Percentiles rank a stretch among this genome's conserved stretches.
Conservation (phyloP, 1,139 yeast species). For the Candida sanyaensis region DNA sequence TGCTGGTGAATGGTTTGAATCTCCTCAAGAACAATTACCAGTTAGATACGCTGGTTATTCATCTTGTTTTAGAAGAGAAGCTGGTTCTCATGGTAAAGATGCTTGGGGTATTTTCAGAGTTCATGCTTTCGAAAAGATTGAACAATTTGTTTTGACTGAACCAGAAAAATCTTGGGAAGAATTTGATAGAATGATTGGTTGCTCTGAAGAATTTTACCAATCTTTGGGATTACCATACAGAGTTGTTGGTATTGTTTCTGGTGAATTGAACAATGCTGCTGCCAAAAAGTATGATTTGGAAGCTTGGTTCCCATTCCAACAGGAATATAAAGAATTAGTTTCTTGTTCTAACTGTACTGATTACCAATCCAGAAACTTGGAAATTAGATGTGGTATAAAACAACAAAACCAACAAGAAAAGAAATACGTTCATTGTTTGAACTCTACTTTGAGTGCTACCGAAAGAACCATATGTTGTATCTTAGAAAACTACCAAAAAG, state of each 20-base stretch:
- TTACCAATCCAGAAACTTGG: slow-evolving; percentile 97
- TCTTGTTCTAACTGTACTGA: slow-evolving; percentile 99
- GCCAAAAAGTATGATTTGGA: slow-evolving; percentile 98
- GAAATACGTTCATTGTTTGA: slow-evolving; percentile 97
- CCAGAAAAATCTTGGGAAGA: slow-evolving; percentile 98
- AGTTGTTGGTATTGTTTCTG: slow-evolving; percentile 97
- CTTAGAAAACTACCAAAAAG: slow-evolving; percentile 96
- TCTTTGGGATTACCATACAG: slow-evolving; percentile 92
- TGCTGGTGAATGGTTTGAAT: slow-evolving; percentile 98
- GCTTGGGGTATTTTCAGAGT: slow-evolving; percentile 99
- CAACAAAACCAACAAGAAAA: slow-evolving; percentile 93
- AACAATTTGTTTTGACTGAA: slow-evolving; percentile 93
- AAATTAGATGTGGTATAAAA: slow-evolving; percentile 98
- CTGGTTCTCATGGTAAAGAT: slow-evolving; percentile 99
- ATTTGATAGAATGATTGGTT: slow-evolving; percentile 90
- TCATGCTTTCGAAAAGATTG: slow-evolving; percentile 97
- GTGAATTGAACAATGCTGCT: slow-evolving; percentile 98
- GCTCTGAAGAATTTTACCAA: slow-evolving; percentile 91
- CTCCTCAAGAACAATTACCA: slow-evolving; percentile 96
- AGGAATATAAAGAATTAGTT: slow-evolving; percentile 97
- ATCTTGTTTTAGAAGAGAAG: slow-evolving; percentile 98
- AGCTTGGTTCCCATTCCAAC: slow-evolving; percentile 99
- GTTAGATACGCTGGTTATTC: slow-evolving; percentile 96
- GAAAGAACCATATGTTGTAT: slow-evolving; percentile 98
- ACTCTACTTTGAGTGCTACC: slow-evolving; percentile 96